Base-by-base conservation (phyloP, 495 filamentous ascomycete species). In the Hyaloscypha variabilis region DNA sequence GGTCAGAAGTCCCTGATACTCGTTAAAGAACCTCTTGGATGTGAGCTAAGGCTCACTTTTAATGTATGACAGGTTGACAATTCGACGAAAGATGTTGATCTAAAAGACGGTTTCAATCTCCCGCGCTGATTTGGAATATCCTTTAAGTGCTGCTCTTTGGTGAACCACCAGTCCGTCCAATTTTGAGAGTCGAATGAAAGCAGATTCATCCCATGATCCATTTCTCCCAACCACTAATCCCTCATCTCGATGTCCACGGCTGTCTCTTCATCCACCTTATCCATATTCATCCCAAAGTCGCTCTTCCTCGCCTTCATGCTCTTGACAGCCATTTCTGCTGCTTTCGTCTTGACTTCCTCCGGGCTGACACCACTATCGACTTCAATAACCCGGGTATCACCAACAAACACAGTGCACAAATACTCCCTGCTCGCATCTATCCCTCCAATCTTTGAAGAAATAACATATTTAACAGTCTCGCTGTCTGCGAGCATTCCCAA, bases 401-500 rank as follows among this genome's bases (percentile, higher is more conserved):
- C 85, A 10, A 90, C 76, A 24, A 75, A 66, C 21, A 90, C 77
- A 59, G 59, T 60, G 56, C 63, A 67, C 10, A 26, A 3, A 23
- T 51, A 65, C 34, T 64, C 60, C 52, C 2, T 54, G 6, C 54
- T 53, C 24, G 28, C 64, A 14, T 29, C 59, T 21, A 8, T 54
- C 13, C 26, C 49, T 1, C 28, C 60, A 1, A 53, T 74, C 75
- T 24, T 62, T 57, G 10, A 31, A 51, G 50, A 67, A 34, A 6
- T 77, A 11, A 73, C 66, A 72, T 88, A 88, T 56, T 73, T 69
- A 5, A 91, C 87, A 11, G 65, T 80, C 61, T 83, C 72, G 6
- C 69, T 64, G 39, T 80, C 82, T 0, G 85, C 85, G 21, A 89
- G 65, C 50, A 79, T 71, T 21, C 89, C 89, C 14, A 94, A 74